These are phyloP conservation scores for Ceriops decandra DNA, from an alignment of 345 rosid genomes.

Conservation along the genomic window DNA sequence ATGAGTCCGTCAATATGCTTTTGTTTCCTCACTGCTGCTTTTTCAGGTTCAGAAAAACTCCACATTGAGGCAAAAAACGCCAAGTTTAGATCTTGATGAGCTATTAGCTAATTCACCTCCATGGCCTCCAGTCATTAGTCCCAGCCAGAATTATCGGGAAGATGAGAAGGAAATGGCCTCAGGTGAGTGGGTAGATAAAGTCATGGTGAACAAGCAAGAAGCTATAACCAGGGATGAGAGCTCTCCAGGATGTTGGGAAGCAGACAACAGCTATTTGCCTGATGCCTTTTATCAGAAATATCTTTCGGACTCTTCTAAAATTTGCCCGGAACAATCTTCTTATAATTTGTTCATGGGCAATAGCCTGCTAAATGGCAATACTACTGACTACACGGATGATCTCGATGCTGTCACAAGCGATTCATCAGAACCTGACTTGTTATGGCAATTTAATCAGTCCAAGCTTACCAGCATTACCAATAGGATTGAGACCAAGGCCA, in stretches of 20 bases:
- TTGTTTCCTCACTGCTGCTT: slow-evolving; percentile 10
- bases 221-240: slow-evolving; percentile 40
- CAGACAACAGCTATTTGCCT: slow-evolving; percentile 43
- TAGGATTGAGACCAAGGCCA: slow-evolving; percentile 43
- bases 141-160: slow-evolving; percentile 53
- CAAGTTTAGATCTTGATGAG: slow-evolving; percentile 82
- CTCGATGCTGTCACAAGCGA: slow-evolving; percentile 87
- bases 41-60: slow-evolving; percentile 50
- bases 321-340: slow-evolving; percentile 62
- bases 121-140: slow-evolving; percentile 82
- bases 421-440: slow-evolving; percentile 84
- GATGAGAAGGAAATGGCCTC: slow-evolving; percentile 65
- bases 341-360: slow-evolving; percentile 57
- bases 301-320: slow-evolving; percentile 63
- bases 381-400: slow-evolving; percentile 58
- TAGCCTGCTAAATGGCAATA: slow-evolving; percentile 35
- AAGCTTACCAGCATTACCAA: slow-evolving; percentile 46
- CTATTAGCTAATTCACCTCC: slow-evolving; percentile 83
- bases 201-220: slow-evolving; percentile 92
- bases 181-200: slow-evolving; percentile 94
- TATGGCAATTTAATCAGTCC: slow-evolving; percentile 82
- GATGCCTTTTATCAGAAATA: slow-evolving; percentile 62
- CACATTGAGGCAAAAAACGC: slow-evolving; percentile 48
- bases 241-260: slow-evolving; percentile 55
- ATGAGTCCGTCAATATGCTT: too few species aligned